These are phyloP conservation scores for Geosmithia morbida DNA, from an alignment of 2,329 filamentous ascomycete genomes.

Conservation along the genomic window DNA sequence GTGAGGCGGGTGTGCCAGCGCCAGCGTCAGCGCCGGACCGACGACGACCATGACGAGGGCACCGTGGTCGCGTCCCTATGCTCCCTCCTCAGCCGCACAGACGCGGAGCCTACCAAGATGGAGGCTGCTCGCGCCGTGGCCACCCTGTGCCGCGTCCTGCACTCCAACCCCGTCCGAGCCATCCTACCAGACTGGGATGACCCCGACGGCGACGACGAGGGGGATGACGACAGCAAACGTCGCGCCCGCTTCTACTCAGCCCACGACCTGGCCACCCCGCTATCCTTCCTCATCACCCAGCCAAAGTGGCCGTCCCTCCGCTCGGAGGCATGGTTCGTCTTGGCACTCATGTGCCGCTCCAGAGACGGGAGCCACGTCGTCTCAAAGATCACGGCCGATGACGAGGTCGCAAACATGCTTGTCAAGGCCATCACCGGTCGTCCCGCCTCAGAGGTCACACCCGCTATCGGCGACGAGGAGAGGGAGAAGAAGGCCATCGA, in stretches of 20 bases:
- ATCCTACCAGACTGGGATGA: constrained; percentile 17
- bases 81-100: constrained; percentile 20
- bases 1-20: constrained; percentile 31
- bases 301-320: constrained; percentile 42
- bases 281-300: constrained; percentile 40
- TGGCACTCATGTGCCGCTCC: constrained; percentile 43
- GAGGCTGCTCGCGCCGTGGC: constrained; percentile 41
- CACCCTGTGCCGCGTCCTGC: constrained; percentile 38
- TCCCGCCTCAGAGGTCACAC: background rate
- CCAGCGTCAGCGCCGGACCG: constrained; percentile 15
- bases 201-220: constrained; percentile 10
- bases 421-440: constrained; percentile 31
- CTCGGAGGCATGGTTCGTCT: constrained; percentile 47
- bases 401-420: constrained; percentile 26
- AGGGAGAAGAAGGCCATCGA: constrained; percentile 1
- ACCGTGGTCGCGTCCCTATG: constrained; percentile 22
- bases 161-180: constrained; percentile 20
- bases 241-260: constrained; percentile 26
- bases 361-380: constrained; percentile 32
- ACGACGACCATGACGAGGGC: constrained; percentile 10
- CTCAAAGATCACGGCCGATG: constrained; percentile 23
- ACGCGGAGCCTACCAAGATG: constrained; percentile 38
- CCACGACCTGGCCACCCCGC: constrained; percentile 25
- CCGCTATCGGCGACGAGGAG: background rate
- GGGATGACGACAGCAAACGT: constrained; percentile 8